Evolutionary conservation across 208 protist genomes (phyloP).

Genomic region (Trypanosoma caninum): DNA sequence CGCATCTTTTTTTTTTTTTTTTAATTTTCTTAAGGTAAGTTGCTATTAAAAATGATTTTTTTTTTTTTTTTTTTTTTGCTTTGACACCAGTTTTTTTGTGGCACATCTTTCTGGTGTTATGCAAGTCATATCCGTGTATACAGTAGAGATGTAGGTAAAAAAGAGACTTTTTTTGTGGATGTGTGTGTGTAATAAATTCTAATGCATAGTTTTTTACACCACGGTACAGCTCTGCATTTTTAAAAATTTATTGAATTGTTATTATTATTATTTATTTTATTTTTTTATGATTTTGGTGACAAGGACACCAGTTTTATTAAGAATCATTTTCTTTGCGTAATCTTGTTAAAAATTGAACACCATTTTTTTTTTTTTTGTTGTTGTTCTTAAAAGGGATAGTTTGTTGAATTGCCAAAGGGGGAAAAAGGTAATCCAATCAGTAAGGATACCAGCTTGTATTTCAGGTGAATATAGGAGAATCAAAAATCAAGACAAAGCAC

Average conservation of each 20-base stretch:
- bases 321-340: no score
- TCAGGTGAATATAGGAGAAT: no score
- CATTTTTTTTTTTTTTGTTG: not conserved
- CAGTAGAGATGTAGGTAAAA: constrained; percentile 24
- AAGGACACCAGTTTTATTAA: no score
- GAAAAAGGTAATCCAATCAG: no score
- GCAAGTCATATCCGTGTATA: constrained; percentile 36
- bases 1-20: no score
- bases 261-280: constrained; percentile 4
- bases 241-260: not conserved
- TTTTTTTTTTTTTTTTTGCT: no score
- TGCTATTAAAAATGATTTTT: no score
- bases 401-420: not conserved
- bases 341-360: not conserved
- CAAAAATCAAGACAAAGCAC: no score
- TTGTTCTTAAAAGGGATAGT: not conserved
- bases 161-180: constrained; percentile 42
- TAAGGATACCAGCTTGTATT: no score
- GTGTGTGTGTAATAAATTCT: constrained; percentile 11
- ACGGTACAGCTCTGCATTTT: not conserved
- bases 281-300: not conserved
- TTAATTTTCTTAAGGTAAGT: no score
- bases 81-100: no score
- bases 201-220: not conserved
- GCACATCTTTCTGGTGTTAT: no score